Evolutionary conservation across 495 filamentous ascomycete species (phyloP), one percentile per base, ranked within the genome.

Genomic region (Daldinia vernicosa): DNA sequence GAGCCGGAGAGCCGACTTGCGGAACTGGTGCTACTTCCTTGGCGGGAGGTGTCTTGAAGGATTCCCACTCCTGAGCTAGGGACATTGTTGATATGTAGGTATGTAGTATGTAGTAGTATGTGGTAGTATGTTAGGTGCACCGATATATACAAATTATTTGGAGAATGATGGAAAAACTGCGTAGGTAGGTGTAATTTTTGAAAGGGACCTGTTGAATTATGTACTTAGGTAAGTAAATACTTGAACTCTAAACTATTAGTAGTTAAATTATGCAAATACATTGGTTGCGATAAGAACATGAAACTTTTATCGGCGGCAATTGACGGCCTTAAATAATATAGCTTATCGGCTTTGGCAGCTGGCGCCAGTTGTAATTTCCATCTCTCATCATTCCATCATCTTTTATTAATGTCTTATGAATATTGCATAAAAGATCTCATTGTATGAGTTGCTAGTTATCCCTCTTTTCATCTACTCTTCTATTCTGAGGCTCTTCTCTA

Each of bases 1-100:
- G 89, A 4, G 88, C 88, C 50, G 80, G 77, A 43, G 78, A 71
- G 30, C 82, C 85, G 28, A 84, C 72, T 56, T 79, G 58, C 28
- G 83, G 84, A 6, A 74, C 67, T 12, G 80, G 78, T n/a, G 71
- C 59, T 15, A 82, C 66, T 6, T 79, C 71, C 45, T 76, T 68
- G 24, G 66, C 39, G 22, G 75, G 61, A 28, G 79, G 79, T 14
- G 76, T 74, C 55, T 75, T 75, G 74, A 74, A 76, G 8, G 80
- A 80, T 11, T 74, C 75, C 57, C 60, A 57, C 63, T 78, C 78
- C 63, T 75, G 78, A 6, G 53, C 32, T 56, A 50, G 12, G 27
- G 66, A 47, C 43, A 47, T 47, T 22, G 43, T 47, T 24, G 43
- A 24, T 47, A n/a, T n/a, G n/a, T n/a, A n/a, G n/a, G n/a, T n/a